phyloP scores from a whole-genome alignment of 2,329 filamentous ascomycete species.

The Dothiorella sarmentorum region DNA sequence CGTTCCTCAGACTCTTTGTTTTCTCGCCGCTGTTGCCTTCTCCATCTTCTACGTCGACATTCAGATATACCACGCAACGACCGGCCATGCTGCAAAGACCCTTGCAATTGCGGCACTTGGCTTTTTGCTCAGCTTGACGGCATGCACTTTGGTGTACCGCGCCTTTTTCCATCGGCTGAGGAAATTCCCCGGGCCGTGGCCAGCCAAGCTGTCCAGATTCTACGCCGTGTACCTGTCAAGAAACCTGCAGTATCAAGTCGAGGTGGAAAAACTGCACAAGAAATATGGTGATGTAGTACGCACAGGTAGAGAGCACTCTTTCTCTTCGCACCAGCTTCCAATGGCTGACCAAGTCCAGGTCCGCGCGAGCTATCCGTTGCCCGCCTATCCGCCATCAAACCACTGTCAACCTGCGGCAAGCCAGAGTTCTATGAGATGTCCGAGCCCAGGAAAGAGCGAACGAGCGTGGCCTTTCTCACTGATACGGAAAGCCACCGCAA shows the following conservation, averaged over 20 bases:
- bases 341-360: not conserved
- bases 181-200: conserved; percentile 34
- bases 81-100: not conserved
- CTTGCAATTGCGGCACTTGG: conserved; percentile 2
- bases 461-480: conserved; percentile 25
- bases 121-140: not conserved
- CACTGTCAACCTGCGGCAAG: not conserved
- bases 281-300: not conserved
- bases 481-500: conserved; percentile 30
- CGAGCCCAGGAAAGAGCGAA: conserved; percentile 24
- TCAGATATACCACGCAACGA: not conserved
- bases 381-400: not conserved
- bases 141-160: conserved; percentile 25
- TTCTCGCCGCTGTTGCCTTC: not conserved
- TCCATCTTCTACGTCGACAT: not conserved
- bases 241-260: not conserved
- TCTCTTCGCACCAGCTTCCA: not conserved
- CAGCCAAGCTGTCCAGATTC: conserved; percentile 32
- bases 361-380: conserved; percentile 1
- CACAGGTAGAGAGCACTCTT: not conserved
- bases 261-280: not conserved
- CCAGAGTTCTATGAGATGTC: conserved; percentile 3
- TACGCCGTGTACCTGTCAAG: conserved; percentile 24
- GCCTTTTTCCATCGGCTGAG: conserved; percentile 33
- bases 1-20: not conserved